Percentiles rank a stretch among this genome's conserved stretches.
phyloP scores from a whole-genome alignment of 192 early-diverging fungal genomes.

The Haplosporangium gracile region DNA sequence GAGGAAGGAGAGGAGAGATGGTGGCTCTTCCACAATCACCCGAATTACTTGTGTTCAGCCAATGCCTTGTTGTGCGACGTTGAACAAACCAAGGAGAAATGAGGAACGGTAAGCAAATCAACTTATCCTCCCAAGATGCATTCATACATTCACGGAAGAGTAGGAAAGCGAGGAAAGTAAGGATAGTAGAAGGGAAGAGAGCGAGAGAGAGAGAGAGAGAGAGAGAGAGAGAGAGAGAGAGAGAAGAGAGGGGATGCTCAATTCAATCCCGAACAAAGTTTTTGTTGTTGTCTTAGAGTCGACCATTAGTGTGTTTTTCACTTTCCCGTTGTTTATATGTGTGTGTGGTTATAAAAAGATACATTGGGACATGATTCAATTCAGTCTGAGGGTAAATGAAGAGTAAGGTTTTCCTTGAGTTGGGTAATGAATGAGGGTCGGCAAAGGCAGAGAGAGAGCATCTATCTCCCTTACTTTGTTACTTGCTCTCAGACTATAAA shows the following conservation, averaged over 20 bases:
- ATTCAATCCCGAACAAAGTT: conserved; percentile 5
- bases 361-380: background rate
- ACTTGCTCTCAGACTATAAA: background rate
- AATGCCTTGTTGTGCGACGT: conserved; percentile 20
- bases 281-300: background rate
- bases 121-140: background rate
- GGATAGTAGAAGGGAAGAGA: background rate
- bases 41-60: conserved; percentile 6
- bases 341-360: background rate
- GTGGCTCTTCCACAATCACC: conserved; percentile 17
- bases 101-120: background rate
- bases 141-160: background rate
- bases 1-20: background rate
- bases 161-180: background rate
- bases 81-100: background rate
- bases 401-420: background rate
- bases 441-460: background rate
- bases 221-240: background rate
- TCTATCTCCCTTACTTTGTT: background rate
- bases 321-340: conserved; percentile 25
- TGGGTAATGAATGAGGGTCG: conserved; percentile 1
- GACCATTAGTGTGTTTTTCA: background rate
- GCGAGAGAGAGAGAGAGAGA: background rate
- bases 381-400: background rate
- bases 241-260: background rate